Conservation (phyloP, 371 early-diverging fungal genomes). For the Fennellomyces sp. region DNA sequence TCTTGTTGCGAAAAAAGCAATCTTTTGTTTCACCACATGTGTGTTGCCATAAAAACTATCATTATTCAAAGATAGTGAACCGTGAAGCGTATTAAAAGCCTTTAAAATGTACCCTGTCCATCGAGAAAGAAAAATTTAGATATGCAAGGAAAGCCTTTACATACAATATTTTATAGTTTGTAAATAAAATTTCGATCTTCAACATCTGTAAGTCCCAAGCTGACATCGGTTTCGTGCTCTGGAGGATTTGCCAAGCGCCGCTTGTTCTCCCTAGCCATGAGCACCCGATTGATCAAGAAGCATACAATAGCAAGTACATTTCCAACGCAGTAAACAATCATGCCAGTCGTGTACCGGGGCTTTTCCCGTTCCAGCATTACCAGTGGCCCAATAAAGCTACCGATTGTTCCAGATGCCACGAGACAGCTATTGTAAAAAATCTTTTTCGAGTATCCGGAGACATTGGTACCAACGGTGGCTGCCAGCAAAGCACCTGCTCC, state of each 20-base stretch:
- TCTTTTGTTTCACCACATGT: too few species aligned
- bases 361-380: constrained; percentile 22
- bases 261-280: constrained; percentile 18
- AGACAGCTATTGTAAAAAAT: constrained; percentile 32
- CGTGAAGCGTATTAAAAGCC: too few species aligned
- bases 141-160: too few species aligned
- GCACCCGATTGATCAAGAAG: constrained; percentile 19
- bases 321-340: constrained; percentile 27
- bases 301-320: constrained; percentile 26
- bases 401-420: constrained; percentile 29
- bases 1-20: too few species aligned
- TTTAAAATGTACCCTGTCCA: too few species aligned
- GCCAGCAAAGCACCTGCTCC: constrained; percentile 30
- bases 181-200: constrained; percentile 41
- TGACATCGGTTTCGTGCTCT: constrained; percentile 10
- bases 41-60: too few species aligned
- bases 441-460: constrained; percentile 45
- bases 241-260: constrained; percentile 17
- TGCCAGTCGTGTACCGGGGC: constrained; percentile 21
- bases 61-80: too few species aligned
- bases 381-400: constrained; percentile 41
- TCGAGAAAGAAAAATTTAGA: too few species aligned
- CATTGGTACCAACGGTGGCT: constrained; percentile 28
- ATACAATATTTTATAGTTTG: constrained; percentile 37
- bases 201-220: constrained; percentile 35